Conservation (phyloP, 2,329 filamentous ascomycete species). For the Chrysosporium queenslandicum region DNA sequence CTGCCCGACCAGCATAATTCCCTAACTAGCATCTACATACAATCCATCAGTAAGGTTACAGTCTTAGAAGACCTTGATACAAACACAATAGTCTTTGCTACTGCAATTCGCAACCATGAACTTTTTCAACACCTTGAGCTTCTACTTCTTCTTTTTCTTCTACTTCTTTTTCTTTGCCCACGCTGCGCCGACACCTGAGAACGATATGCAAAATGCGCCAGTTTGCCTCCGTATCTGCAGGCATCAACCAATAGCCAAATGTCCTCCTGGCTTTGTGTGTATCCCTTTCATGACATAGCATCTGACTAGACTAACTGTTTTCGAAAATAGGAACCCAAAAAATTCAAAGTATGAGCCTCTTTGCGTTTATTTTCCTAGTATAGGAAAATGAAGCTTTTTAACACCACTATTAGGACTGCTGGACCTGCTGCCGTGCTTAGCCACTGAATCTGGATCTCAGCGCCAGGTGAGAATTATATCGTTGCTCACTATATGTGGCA, state of each 20-base stretch:
- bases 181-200: not conserved
- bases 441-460: not conserved
- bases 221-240: not conserved
- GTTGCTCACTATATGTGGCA: too few species aligned
- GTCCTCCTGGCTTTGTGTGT: not conserved
- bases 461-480: not conserved
- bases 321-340: not conserved
- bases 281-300: too few species aligned
- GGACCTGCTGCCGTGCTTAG: not conserved
- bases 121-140: not conserved
- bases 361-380: too few species aligned
- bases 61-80: too few species aligned
- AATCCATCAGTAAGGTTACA: too few species aligned
- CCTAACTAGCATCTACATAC: too few species aligned
- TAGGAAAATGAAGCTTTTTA: not conserved
- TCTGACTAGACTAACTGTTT: too few species aligned
- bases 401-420: not conserved
- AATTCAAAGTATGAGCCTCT: not conserved
- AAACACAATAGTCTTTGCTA: not conserved
- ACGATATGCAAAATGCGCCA: not conserved
- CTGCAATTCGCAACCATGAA: not conserved
- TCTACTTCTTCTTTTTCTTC: conserved; percentile 1
- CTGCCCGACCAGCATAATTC: too few species aligned
- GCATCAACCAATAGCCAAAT: not conserved
- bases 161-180: not conserved